Base-by-base conservation (phyloP, 768 basidiomycete genomes). In the Leucosporidium scottii region DNA sequence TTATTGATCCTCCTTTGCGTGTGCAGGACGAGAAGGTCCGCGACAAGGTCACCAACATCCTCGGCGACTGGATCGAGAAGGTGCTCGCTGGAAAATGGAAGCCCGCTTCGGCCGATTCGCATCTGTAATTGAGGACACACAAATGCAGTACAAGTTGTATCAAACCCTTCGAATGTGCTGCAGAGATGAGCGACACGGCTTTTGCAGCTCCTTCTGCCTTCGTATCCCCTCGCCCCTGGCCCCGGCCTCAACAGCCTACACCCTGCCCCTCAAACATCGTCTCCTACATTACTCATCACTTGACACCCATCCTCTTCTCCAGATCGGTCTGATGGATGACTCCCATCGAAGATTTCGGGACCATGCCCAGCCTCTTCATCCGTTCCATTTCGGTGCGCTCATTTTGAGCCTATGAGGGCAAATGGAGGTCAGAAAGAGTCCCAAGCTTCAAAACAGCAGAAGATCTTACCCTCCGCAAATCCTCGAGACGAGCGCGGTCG, bases 341-440 rank as follows among this genome's bases (percentile, higher is more conserved):
- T 28, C 70, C 70, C 53, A 72, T 34, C 4, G 44, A 54, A 2
- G 59, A 39, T 28, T 44, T 50, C 4, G 60, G 47, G 0, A 54
- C 28, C 36, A 68, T 53, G 3, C 71, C 71, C 9, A 72, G 44
- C 21, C 67, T 55, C 50, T 64, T 50, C 62, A 68, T 63, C 31
- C 63, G 62, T 25, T 72, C 67, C 30, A 50, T 53, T 55, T 66
- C 59, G 25, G 69, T 39, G 9, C 71, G 65, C 27, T 72, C 71
- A 9, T 6, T n/a, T 55, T 68, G 67, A 4, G 34, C 34, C 34
- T 36, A 12, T 36, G 34, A 36, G 12, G 34, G 6, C 5, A 36
- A 12, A 5, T 12, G 34, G 12, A 12, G 12, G 34, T 36, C 34
- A 36, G 34, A 36, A 12, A 12, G 34, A 36, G 34, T 12, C 6